Base-by-base conservation (phyloP, 768 basidiomycete genomes). In the Cystobasidium onofrii region DNA sequence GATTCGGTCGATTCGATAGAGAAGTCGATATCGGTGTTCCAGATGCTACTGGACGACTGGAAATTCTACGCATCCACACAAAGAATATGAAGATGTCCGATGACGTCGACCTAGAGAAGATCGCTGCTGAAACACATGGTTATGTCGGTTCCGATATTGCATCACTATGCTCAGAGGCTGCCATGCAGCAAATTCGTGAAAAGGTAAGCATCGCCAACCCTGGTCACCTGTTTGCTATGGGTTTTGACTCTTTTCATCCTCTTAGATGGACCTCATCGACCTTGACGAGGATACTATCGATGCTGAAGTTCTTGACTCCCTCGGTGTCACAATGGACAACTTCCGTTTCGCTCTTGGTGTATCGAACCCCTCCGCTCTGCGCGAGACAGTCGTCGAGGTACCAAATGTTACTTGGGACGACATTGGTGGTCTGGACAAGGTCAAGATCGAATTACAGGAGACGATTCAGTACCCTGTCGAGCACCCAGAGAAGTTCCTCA, bases 401-500 rank as follows among this genome's bases (percentile, higher is more conserved):
- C 96, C 96, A 20, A 97, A 92, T 57, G 92, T 94, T 80, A 96
- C 90, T 46, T 99, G 96, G 96, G 89, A 93, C 87, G 96, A 99
- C 78, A 88, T 99, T 80, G 96, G 96, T 87, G 96, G 96, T 84
- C 87, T 99, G 83, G 94, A 96, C 74, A 98, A 98, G 83, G 96
- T 99, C 89, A 98, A 99, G 85, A 88, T 87, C 83, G 96, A 99
- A 83, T 85, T 99, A 67, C 96, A 99, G 81, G 96, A 99, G 84
- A 99, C 96, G 13, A 95, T 99, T 0, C 95, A 98, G 81, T 99
- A 99, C 85, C 96, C 96, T 65, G 96, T 98, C 82, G 96, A 99
- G 83, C 96, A 98, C 81, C 96, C 96, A 75, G 96, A 99, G 82
- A 99, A 99, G 85, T 99, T 98, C 92, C 86, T 99, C 89, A 99